A percentile compares a stretch with the other conserved stretches of the same genome.
Conservation (phyloP, 2,329 filamentous ascomycete genomes). For the Fusarium graminum region DNA sequence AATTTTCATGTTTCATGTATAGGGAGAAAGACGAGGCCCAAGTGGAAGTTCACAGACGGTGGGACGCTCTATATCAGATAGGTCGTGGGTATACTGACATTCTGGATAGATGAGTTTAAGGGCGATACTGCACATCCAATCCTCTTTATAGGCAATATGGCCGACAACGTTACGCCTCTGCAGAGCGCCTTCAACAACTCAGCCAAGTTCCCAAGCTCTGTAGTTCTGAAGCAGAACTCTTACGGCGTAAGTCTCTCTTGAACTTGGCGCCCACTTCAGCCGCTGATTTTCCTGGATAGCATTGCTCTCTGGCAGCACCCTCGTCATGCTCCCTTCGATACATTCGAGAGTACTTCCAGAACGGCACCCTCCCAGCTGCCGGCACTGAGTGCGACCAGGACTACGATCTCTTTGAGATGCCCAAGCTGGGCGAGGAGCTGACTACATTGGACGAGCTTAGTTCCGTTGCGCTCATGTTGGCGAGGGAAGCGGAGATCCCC, state of each 20-base stretch:
- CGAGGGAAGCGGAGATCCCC: conserved; percentile 39
- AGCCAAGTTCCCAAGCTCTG: conserved; percentile 59
- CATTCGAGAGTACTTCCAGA: conserved; percentile 61
- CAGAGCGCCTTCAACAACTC: conserved; percentile 61
- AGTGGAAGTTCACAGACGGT: conserved; percentile 56
- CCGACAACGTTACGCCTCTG: conserved; percentile 64
- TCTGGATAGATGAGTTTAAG: conserved; percentile 46
- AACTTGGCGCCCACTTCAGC: neutral
- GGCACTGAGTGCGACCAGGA: conserved; percentile 63
- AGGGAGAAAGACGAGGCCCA: conserved; percentile 55
- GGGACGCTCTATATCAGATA: conserved; percentile 17
- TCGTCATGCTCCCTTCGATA: conserved; percentile 60
- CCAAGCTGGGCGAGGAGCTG: conserved; percentile 24
- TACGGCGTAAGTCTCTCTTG: conserved; percentile 59
- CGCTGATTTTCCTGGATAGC: conserved; percentile 52
- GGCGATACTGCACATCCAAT: conserved; percentile 59
- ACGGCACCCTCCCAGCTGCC: conserved; percentile 59
- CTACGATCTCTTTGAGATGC: conserved; percentile 57
- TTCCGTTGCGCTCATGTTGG: conserved; percentile 29
- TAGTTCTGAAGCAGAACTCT: conserved; percentile 63
- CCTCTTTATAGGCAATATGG: conserved; percentile 60
- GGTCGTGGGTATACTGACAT: conserved; percentile 10
- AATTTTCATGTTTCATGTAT: conserved; percentile 57
- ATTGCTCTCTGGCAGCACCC: conserved; percentile 62
- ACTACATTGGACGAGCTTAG: conserved; percentile 37